Conservation (phyloP, 1,284 basidiomycete species). For the Malassezia psittaci region DNA sequence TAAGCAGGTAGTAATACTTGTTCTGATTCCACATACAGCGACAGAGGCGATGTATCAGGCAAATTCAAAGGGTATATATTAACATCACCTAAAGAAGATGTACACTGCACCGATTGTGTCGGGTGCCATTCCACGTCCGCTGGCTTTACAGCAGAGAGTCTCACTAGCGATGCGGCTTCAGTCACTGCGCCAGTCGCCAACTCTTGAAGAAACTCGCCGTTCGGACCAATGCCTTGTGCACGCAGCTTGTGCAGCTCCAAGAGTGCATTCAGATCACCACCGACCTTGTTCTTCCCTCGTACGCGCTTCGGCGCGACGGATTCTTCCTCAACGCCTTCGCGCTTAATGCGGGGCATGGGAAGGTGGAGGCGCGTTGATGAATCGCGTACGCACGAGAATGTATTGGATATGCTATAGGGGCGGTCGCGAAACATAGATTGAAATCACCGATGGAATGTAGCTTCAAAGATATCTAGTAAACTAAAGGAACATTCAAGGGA, state of each 20-base stretch:
- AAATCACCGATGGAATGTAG: neutral
- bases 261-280: conserved; percentile 24
- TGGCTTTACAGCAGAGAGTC: conserved; percentile 13
- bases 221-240: neutral
- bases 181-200: neutral
- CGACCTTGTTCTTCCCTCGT: conserved; percentile 20
- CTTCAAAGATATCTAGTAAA: neutral
- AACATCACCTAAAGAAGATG: too few relatives aligned
- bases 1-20: neutral
- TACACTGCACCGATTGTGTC: too few relatives aligned
- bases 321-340: conserved; percentile 7
- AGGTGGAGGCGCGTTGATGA: conserved; percentile 17
- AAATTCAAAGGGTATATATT: too few relatives aligned
- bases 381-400: neutral
- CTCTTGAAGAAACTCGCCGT: too few relatives aligned
- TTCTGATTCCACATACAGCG: neutral
- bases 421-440: too few relatives aligned
- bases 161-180: neutral
- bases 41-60: neutral
- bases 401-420: too few relatives aligned
- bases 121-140: conserved; percentile 6
- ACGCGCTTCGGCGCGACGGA: neutral
- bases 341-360: conserved; percentile 20
- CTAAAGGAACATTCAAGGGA: neutral
- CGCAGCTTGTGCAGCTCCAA: conserved; percentile 25